Conservation (phyloP, 2,329 filamentous ascomycete genomes). For the Phaeosphaeriaceae sp. region DNA sequence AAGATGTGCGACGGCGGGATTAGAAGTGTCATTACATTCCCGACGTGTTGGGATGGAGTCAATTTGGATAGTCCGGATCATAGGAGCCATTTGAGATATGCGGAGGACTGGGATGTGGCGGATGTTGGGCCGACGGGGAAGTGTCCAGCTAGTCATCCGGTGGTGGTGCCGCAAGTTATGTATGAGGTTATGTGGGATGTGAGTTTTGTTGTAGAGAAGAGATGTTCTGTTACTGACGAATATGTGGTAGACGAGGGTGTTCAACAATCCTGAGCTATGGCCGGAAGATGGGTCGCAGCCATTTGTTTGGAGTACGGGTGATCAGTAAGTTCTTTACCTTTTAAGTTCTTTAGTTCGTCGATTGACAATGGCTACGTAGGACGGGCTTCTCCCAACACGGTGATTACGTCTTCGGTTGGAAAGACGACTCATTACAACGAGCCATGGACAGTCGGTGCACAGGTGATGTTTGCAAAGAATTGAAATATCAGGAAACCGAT, state of each 20-base stretch:
- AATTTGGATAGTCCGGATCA: slow-evolving; percentile 65
- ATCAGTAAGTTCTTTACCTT: slow-evolving; percentile 21
- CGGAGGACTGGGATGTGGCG: slow-evolving; percentile 19
- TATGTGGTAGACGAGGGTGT: slow-evolving; percentile 26
- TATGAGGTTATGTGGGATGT: slow-evolving; percentile 42
- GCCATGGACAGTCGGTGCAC: slow-evolving; percentile 35
- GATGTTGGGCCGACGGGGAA: slow-evolving; percentile 37
- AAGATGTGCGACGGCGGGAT: slow-evolving; percentile 62
- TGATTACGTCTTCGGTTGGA: slow-evolving; percentile 42
- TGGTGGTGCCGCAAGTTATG: slow-evolving; percentile 39
- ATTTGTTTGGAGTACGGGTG: slow-evolving; percentile 37
- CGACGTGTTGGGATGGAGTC: slow-evolving; percentile 73
- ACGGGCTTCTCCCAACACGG: slow-evolving; percentile 35
- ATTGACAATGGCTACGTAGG: slow-evolving; percentile 6
- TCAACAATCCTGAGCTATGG: slow-evolving; percentile 26
- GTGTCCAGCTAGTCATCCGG: slow-evolving; percentile 34
- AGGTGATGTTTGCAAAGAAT: slow-evolving; percentile 26
- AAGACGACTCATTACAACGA: slow-evolving; percentile 38
- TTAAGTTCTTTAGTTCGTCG: background rate
- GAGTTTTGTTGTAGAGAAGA: slow-evolving; percentile 5
- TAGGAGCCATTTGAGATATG: slow-evolving; percentile 68
- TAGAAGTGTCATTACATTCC: slow-evolving; percentile 72
- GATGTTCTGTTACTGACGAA: background rate
- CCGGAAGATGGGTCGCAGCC: slow-evolving; percentile 31
- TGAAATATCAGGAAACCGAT: slow-evolving; percentile 29